Percentiles rank a stretch among this genome's conserved stretches.
These are phyloP conservation scores for Aureobasidium namibiae DNA, from an alignment of 2,329 filamentous ascomycete genomes.

Conservation along the genomic window DNA sequence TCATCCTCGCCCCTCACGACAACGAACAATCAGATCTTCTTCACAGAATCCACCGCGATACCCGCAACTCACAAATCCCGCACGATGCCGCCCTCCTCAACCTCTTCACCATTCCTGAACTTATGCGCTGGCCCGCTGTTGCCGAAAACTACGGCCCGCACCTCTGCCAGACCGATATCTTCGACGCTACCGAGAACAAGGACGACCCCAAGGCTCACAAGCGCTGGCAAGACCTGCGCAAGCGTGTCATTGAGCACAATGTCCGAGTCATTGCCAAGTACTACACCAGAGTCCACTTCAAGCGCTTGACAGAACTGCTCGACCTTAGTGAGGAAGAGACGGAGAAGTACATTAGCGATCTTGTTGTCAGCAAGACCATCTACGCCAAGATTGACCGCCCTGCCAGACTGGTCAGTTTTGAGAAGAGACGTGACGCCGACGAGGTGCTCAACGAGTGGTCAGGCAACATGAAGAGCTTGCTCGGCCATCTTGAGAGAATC, in stretches of 20 bases:
- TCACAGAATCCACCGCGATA: constrained; percentile 81
- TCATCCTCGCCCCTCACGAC: constrained; percentile 92
- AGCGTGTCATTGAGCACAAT: constrained; percentile 98
- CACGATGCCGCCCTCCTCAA: constrained; percentile 81
- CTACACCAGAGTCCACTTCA: constrained; percentile 94
- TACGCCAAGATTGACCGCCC: constrained; percentile 96
- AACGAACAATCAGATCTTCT: constrained; percentile 98
- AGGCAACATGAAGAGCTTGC: constrained; percentile 89
- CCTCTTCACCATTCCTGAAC: constrained; percentile 87
- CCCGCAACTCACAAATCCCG: constrained; percentile 64
- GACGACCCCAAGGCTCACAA: constrained; percentile 71
- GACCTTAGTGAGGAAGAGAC: constrained; percentile 93
- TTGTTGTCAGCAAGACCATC: constrained; percentile 96
- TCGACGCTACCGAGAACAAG: constrained; percentile 52
- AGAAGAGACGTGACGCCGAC: constrained; percentile 88
- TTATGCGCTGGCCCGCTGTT: constrained; percentile 98
- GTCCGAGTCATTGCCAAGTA: constrained; percentile 96
- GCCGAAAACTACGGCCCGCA: constrained; percentile 82
- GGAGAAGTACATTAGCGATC: constrained; percentile 95
- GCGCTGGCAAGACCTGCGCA: constrained; percentile 90
- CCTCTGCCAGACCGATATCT: constrained; percentile 82
- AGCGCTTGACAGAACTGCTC: constrained; percentile 78
- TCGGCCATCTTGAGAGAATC: constrained; percentile 79
- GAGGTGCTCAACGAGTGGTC: constrained; percentile 98
- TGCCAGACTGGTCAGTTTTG: constrained; percentile 85